Conservation (phyloP, 805 yeast genomes). For the Teunomyces gatunensis region DNA sequence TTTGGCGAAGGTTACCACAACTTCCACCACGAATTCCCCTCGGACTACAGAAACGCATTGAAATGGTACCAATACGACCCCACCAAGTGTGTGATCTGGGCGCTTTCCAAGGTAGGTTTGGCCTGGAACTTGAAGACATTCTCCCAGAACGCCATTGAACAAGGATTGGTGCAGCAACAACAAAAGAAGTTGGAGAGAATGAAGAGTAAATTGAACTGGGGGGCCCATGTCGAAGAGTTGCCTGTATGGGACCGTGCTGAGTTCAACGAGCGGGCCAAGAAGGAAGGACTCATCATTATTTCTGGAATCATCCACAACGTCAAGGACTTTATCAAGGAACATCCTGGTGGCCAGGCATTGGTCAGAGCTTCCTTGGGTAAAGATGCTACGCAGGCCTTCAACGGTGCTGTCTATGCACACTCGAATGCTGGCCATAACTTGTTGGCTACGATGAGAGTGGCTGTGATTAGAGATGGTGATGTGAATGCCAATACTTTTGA, state of each 20-base stretch:
- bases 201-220: slow-evolving; percentile 70
- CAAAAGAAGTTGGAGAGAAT: slow-evolving; percentile 72
- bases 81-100: slow-evolving; percentile 62
- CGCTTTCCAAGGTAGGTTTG: slow-evolving; percentile 61
- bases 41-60: slow-evolving; percentile 83
- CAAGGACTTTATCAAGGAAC: slow-evolving; percentile 63
- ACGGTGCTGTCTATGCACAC: slow-evolving; percentile 83
- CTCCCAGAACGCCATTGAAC: slow-evolving; percentile 78
- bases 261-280: slow-evolving; percentile 51
- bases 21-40: slow-evolving; percentile 89
- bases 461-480: slow-evolving; percentile 67
- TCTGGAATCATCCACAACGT: slow-evolving; percentile 81
- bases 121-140: slow-evolving; percentile 73
- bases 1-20: slow-evolving; percentile 90
- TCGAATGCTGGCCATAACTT: slow-evolving; percentile 84
- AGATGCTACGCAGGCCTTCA: slow-evolving; percentile 81
- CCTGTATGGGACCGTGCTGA: slow-evolving; percentile 74
- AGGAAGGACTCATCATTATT: slow-evolving; percentile 63
- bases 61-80: slow-evolving; percentile 90
- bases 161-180: slow-evolving; percentile 78
- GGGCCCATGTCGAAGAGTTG: slow-evolving; percentile 59
- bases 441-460: slow-evolving; percentile 79
- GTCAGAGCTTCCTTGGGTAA: slow-evolving; percentile 70
- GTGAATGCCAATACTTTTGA: slow-evolving; percentile 54
- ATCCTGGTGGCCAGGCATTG: slow-evolving; percentile 82